A percentile compares a stretch with the other conserved stretches of the same genome.
Evolutionary conservation across 805 yeast species (phyloP).

Genomic region (Vanderwaltozyma tropicalis): DNA sequence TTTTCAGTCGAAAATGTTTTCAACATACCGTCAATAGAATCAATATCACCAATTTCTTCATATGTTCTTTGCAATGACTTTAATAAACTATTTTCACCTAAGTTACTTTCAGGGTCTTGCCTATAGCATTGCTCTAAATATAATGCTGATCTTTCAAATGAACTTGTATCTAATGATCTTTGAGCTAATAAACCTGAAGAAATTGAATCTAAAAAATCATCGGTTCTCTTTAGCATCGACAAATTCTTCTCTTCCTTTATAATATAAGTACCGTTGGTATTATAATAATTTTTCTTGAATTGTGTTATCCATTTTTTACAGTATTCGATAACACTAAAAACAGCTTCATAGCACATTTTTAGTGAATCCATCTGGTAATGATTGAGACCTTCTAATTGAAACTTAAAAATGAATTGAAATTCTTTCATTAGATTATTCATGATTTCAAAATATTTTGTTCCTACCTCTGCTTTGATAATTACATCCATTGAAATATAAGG

Average conservation of each 20-base stretch:
- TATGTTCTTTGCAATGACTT: slow-evolving; percentile 65
- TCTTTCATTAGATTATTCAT: slow-evolving; percentile 44
- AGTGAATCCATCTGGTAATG: slow-evolving; percentile 51
- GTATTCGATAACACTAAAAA: slow-evolving; percentile 74
- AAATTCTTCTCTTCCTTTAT: slow-evolving; percentile 16
- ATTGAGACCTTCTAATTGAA: slow-evolving; percentile 34
- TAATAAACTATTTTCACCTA: slow-evolving; percentile 29
- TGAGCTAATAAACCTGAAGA: slow-evolving; percentile 65
- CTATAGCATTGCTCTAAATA: slow-evolving; percentile 73
- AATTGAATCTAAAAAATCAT: slow-evolving; percentile 40
- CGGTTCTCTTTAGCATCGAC: slow-evolving; percentile 30
- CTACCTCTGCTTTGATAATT: slow-evolving; percentile 41
- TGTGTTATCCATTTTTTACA: slow-evolving; percentile 62
- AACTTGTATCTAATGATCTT: slow-evolving; percentile 71
- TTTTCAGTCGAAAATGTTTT: slow-evolving; percentile 60
- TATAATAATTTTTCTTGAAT: slow-evolving; percentile 28
- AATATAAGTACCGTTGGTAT: slow-evolving; percentile 18
- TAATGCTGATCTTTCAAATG: slow-evolving; percentile 78
- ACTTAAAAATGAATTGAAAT: slow-evolving; percentile 45
- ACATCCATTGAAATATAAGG: slow-evolving; percentile 68
- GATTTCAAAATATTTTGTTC: slow-evolving; percentile 31
- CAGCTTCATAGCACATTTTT: slow-evolving; percentile 56
- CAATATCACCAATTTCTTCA: slow-evolving; percentile 79
- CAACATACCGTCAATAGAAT: slow-evolving; percentile 78
- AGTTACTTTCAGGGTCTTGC: slow-evolving; percentile 19